phyloP scores from a whole-genome alignment of 2,329 filamentous ascomycete genomes.

The Orbilia brochopaga region DNA sequence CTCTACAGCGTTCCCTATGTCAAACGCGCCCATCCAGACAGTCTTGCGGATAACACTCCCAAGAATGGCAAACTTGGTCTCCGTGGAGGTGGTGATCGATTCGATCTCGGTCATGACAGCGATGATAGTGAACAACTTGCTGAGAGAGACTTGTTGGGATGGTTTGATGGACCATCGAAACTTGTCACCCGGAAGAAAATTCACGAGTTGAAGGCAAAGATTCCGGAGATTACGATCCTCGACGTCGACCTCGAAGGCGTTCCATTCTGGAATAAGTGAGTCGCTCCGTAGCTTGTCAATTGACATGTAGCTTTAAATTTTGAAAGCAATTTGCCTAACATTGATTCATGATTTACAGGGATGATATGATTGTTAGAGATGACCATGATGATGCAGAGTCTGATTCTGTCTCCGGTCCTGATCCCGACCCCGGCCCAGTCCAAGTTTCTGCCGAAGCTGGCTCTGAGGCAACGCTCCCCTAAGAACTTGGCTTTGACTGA shows the following conservation, averaged over 20 bases:
- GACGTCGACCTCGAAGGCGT: conserved; percentile 22
- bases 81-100: not conserved
- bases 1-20: no score
- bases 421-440: no score
- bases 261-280: conserved; percentile 24
- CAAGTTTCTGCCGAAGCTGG: no score
- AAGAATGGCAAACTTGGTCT: not conserved
- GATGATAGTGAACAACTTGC: not conserved
- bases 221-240: conserved; percentile 8
- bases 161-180: not conserved
- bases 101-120: not conserved
- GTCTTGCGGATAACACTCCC: not conserved
- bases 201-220: not conserved
- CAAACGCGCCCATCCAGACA: no score
- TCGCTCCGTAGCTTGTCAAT: not conserved
- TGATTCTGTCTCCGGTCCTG: not conserved
- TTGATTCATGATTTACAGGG: not conserved
- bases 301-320: no score
- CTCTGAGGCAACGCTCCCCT: no score
- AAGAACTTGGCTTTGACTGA: no score
- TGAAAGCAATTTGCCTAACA: not conserved
- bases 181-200: not conserved
- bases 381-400: not conserved
- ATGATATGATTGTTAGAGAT: conserved; percentile 21
- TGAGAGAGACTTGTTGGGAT: not conserved